Evolutionary conservation across 2,329 filamentous ascomycete genomes (phyloP).

Genomic region (Lasiodiplodia hormozganensis): DNA sequence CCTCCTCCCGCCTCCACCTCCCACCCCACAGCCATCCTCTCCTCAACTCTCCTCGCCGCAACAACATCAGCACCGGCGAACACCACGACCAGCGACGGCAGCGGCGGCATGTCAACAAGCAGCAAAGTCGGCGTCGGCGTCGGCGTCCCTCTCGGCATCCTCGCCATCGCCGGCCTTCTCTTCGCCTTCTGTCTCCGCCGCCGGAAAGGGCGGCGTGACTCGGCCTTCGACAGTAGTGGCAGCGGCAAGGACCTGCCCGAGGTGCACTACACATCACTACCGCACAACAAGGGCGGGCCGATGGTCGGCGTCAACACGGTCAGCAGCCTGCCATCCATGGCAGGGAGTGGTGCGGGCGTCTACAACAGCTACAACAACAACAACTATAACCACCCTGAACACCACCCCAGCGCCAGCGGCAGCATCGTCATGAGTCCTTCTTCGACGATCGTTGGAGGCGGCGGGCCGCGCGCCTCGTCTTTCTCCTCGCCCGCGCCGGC

Average conservation of each 20-base stretch:
- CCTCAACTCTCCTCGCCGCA: neutral
- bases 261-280: slow-evolving; percentile 1
- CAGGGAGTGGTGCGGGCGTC: too few relatives aligned
- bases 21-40: neutral
- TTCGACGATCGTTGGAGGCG: too few relatives aligned
- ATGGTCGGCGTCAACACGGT: too few relatives aligned
- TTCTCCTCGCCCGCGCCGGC: too few relatives aligned
- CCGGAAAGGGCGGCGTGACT: too few relatives aligned
- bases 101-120: neutral
- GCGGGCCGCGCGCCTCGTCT: too few relatives aligned
- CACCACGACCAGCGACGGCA: neutral
- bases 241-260: slow-evolving; percentile 4
- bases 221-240: too few relatives aligned
- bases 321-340: too few relatives aligned
- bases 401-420: too few relatives aligned
- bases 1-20: neutral
- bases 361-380: neutral
- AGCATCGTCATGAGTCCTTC: too few relatives aligned
- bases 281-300: neutral
- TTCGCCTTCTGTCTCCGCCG: neutral
- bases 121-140: slow-evolving; percentile 40
- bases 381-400: neutral
- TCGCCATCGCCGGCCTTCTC: slow-evolving; percentile 54
- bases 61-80: neutral
- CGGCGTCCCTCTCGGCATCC: slow-evolving; percentile 62